Evolutionary conservation across 768 basidiomycete species (phyloP).

Genomic region (Amanita jacksonii): DNA sequence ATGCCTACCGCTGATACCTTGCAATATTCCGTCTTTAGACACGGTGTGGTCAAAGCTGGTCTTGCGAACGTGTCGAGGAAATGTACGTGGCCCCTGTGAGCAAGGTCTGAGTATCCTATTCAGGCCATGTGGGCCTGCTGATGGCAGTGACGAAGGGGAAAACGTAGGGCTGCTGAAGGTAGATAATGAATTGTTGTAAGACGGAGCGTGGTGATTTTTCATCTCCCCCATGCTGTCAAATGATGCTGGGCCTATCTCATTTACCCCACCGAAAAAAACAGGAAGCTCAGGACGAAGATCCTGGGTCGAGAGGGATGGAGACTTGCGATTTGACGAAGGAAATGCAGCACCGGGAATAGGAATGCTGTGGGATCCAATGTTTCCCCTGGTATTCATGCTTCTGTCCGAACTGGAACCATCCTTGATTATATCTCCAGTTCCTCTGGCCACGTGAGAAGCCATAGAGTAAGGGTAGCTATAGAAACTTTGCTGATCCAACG

Average conservation of each 20-base stretch:
- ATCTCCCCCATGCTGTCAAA: constrained; percentile 23
- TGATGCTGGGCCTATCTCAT: constrained; percentile 25
- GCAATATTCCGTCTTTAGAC: constrained; percentile 50
- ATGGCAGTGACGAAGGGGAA: constrained; percentile 67
- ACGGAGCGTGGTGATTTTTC: constrained; percentile 20
- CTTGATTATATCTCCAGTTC: constrained; percentile 1
- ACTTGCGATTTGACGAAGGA: constrained; percentile 37
- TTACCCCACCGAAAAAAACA: constrained; percentile 35
- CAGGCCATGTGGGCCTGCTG: constrained; percentile 56
- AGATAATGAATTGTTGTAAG: constrained; percentile 30
- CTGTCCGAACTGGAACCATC: background rate
- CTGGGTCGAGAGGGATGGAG: constrained; percentile 30
- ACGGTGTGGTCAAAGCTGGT: constrained; percentile 95
- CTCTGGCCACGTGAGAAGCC: background rate
- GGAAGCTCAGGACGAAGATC: constrained; percentile 34
- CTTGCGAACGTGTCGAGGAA: constrained; percentile 85
- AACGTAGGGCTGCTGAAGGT: constrained; percentile 38
- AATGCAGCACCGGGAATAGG: constrained; percentile 35
- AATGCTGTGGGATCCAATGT: constrained; percentile 19
- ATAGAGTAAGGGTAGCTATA: constrained; percentile 1
- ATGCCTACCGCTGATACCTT: constrained; percentile 57
- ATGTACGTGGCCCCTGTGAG: constrained; percentile 38
- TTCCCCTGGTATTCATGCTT: constrained; percentile 1
- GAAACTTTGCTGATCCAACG: constrained; percentile 35
- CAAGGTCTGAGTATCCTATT: constrained; percentile 23